Evolutionary conservation across 2,329 filamentous ascomycete species (phyloP).

Genomic region (Alternaria brassicicola): DNA sequence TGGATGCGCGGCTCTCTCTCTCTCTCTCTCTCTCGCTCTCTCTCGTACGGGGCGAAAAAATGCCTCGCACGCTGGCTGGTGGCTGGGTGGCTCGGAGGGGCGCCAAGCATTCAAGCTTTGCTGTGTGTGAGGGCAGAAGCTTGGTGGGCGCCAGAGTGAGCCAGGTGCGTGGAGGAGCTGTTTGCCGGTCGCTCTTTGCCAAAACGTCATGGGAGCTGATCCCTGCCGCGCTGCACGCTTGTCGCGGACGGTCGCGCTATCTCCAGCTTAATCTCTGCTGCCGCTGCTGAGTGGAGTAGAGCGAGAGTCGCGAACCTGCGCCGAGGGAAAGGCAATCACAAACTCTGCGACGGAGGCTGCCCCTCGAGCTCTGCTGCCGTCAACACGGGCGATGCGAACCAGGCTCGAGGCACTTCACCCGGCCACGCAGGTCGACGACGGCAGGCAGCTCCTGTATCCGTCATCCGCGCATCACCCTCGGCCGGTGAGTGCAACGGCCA

Average conservation of each 20-base stretch:
- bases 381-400: too few species aligned
- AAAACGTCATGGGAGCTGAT: conserved; percentile 15
- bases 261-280: conserved; percentile 32
- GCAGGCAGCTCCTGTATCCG: not conserved
- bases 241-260: conserved; percentile 25
- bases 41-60: conserved; percentile 19
- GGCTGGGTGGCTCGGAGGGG: not conserved
- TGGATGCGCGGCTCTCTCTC: conserved; percentile 7
- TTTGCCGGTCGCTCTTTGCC: conserved; percentile 6
- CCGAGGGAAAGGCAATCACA: not conserved
- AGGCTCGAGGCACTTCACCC: too few species aligned
- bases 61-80: conserved; percentile 3
- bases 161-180: conserved; percentile 1
- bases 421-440: not conserved
- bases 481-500: conserved; percentile 18
- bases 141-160: conserved; percentile 8
- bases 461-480: conserved; percentile 12
- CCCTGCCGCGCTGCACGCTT: conserved; percentile 14
- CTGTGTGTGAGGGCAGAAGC: conserved; percentile 5
- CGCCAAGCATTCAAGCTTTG: conserved; percentile 15
- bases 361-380: not conserved
- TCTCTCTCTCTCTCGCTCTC: conserved; percentile 17
- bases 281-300: conserved; percentile 14
- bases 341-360: not conserved
- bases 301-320: not conserved